Evolutionary conservation across 2,329 filamentous ascomycete species (phyloP).

Genomic region (Tolypocladium tropicale): DNA sequence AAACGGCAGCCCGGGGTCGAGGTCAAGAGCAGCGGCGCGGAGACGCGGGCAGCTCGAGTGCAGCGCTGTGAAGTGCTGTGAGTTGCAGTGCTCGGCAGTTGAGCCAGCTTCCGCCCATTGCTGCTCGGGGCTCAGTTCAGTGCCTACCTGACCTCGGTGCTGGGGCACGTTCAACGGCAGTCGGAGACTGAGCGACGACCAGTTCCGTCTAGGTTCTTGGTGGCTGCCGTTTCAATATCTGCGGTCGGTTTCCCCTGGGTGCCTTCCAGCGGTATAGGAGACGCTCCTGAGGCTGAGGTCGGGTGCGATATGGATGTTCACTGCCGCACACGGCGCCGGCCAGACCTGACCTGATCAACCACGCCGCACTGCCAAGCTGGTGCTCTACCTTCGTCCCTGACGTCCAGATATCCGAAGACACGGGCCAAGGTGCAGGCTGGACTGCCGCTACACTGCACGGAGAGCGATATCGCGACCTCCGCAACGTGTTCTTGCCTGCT

Average conservation of each 20-base stretch:
- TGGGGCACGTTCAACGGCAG: background rate
- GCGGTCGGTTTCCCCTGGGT: background rate
- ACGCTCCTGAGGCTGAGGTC: background rate
- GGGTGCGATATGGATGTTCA: too few species aligned
- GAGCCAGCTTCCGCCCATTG: background rate
- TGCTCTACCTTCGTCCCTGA: background rate
- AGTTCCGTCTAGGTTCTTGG: background rate
- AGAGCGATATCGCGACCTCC: too few species aligned
- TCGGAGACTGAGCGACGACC: too few species aligned
- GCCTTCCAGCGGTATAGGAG: background rate
- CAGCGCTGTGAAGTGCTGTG: background rate
- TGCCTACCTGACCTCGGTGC: too few species aligned
- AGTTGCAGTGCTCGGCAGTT: background rate
- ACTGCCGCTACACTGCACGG: too few species aligned
- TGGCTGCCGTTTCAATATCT: background rate
- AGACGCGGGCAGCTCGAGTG: background rate
- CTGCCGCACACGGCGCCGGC: background rate
- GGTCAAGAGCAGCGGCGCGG: background rate
- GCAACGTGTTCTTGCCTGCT: background rate
- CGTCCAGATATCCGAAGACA: background rate
- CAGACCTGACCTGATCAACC: background rate
- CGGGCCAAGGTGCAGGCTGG: background rate
- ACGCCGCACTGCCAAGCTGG: background rate
- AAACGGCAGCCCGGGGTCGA: background rate
- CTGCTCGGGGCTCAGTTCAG: background rate